Evolutionary conservation across 2,329 filamentous ascomycete genomes (phyloP), one percentile per base, ranked within the genome.

Genomic region (Aspergillus neotritici): DNA sequence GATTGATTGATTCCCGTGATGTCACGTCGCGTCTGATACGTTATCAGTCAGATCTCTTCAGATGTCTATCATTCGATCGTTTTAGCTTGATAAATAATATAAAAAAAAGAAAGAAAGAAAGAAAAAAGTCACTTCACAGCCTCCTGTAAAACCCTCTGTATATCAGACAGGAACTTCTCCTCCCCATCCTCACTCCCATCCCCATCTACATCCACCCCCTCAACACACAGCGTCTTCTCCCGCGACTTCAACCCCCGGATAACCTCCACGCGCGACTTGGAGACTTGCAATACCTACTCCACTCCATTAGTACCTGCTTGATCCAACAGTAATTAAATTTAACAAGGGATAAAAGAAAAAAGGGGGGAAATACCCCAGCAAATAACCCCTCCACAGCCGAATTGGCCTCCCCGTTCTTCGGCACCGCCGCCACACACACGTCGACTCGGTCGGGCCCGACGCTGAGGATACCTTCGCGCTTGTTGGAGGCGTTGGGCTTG

Each of bases 381-480:
- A 88, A 66, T 4, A 87, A 65, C 31, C 75, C 70, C 37, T 80
- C 66, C 2, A 86, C 79, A 4, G 83, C 83, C 57, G 76, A 77
- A 58, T 87, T 87, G 4, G 84, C 79, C 57, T 85, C 80, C 11
- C 83, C 82, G 11, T 86, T 80, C 47, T 75, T 73, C 9, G 84
- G 74, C 50, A 76, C 80, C 0, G 82, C 83, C 1, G 82, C 67
- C 2, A 87, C 83, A 37, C 80, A 83, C 1, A 88, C 61, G 47
- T 84, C 77, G 36, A 87, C 73, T 2, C 67, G 67, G 5, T 78
- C 72, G 16, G 79, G 72, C 0, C 74, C 74, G 4, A 87, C 63
- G 1, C 71, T 69, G 3, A 68, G 58, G 34, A 87, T 71, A 11
- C 83, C 83, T 53, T 85, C 76, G 29, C 82, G 76, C 16, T 71